Conservation (phyloP, 495 filamentous ascomycete genomes). For the Podospora pseudoanserina region DNA sequence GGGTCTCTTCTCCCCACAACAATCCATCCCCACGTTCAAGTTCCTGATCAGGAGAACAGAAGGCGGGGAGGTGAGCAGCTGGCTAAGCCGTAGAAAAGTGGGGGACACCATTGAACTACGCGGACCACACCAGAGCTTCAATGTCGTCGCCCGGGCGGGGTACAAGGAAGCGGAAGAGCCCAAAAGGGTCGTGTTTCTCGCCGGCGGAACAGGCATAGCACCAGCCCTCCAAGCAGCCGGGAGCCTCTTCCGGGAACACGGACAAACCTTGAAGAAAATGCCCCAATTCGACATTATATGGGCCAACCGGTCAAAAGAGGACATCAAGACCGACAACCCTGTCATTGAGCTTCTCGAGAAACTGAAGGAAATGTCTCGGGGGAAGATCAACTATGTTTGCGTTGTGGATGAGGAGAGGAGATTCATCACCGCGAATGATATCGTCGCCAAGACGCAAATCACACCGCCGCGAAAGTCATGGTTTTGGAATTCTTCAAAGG, state of each 20-base stretch:
- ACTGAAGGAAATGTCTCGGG: slow-evolving; percentile 53
- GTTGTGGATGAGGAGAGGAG: slow-evolving; percentile 73
- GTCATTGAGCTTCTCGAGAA: slow-evolving; percentile 61
- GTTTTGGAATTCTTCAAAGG: not conserved
- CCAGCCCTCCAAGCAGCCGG: slow-evolving; percentile 77
- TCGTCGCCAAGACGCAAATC: slow-evolving; percentile 10
- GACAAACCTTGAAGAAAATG: not conserved
- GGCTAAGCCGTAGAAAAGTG: not conserved
- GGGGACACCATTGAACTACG: not conserved
- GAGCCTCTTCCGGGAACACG: slow-evolving; percentile 41
- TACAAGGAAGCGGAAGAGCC: slow-evolving; percentile 46
- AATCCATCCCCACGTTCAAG: not conserved
- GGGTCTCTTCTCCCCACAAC: not conserved
- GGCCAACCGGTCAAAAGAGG: slow-evolving; percentile 43
- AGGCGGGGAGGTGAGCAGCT: not conserved
- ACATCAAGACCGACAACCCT: slow-evolving; percentile 18
- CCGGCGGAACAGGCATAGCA: slow-evolving; percentile 91
- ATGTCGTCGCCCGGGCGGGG: slow-evolving; percentile 25
- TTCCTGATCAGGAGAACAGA: not conserved
- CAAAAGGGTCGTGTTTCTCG: slow-evolving; percentile 65
- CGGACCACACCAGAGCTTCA: not conserved
- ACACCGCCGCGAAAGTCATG: not conserved
- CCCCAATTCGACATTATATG: slow-evolving; percentile 49
- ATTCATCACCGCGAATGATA: slow-evolving; percentile 45
- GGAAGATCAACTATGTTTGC: slow-evolving; percentile 61